Evolutionary conservation across 2,329 filamentous ascomycete genomes (phyloP), one percentile per base, ranked within the genome.

Genomic region (Fusarium floridanum): DNA sequence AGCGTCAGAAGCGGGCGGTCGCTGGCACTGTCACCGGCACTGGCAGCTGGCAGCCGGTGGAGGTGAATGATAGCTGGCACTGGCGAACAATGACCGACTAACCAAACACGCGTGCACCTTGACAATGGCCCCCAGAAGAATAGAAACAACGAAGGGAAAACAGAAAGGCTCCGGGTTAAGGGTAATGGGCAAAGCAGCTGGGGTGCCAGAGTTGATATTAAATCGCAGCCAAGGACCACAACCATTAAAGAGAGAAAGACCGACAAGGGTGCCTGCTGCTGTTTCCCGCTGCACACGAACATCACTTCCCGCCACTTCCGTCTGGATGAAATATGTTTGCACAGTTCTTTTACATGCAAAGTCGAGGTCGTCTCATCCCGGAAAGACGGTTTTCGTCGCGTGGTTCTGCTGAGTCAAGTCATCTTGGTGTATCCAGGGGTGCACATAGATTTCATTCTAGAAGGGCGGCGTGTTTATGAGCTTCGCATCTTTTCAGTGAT

Each of bases 251-350:
- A 63, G 63, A 67, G 55, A 62, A 37, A 62, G 34, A 39, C 62
- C n/a, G 67, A 62, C 41, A 61, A 64, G 73, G 73, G 61, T 71
- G 57, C 69, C 66, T 76, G 70, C 73, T 76, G 70, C 73, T 70
- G 73, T 68, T 71, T 74, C 64, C 71, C 64, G 70, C 70, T 74
- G 67, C 70, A 74, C 53, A 71, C 62, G 63, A 60, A 65, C 73
- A 73, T 48, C 29, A 45, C 32, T 48, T 65, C 56, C 67, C 71
- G 61, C 45, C 41, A 57, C 61, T 68, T 60, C 68, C 34, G 60
- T 57, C 22, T 37, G 9, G 8, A 64, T 43, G 39, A 53, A 20
- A 43, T 56, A 39, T 64, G 61, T 68, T 72, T 71, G 67, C n/a
- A 22, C 22, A 22, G 16, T 20, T 29, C 3, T 60, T 45, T 45